A percentile compares a stretch with the other conserved stretches of the same genome.
phyloP scores from a whole-genome alignment of 768 basidiomycete species.

The Rubroboletus satanas region DNA sequence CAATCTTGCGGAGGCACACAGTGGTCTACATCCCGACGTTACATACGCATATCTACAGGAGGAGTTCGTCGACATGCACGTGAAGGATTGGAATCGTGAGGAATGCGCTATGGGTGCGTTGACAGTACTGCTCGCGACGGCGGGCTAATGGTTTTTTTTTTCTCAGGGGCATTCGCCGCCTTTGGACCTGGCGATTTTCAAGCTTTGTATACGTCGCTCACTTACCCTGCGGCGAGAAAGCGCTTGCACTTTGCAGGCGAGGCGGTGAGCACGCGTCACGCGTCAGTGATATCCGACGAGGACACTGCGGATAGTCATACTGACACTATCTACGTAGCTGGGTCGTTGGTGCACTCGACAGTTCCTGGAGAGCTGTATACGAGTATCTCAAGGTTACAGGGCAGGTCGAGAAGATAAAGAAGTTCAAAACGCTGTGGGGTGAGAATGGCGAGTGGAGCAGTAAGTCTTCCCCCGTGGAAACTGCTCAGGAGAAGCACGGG shows the following conservation, averaged over 20 bases:
- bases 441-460: constrained; percentile 27
- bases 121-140: neutral
- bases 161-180: constrained; percentile 35
- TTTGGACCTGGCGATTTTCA: constrained; percentile 39
- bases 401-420: constrained; percentile 4
- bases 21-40: neutral
- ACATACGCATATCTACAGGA: constrained; percentile 1
- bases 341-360: constrained; percentile 38
- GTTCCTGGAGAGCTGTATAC: constrained; percentile 34
- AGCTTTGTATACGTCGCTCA: constrained; percentile 30
- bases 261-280: constrained; percentile 34
- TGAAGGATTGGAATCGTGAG: constrained; percentile 35
- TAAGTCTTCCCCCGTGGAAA: neutral
- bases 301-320: too few species aligned
- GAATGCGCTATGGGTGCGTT: constrained; percentile 34
- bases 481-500: neutral
- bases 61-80: constrained; percentile 13
- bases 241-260: constrained; percentile 12
- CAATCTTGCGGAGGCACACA: constrained; percentile 7
- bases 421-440: constrained; percentile 29
- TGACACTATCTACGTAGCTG: constrained; percentile 22
- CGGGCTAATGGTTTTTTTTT: neutral
- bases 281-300: constrained; percentile 18
- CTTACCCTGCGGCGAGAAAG: constrained; percentile 23
- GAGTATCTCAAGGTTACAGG: constrained; percentile 18